phyloP scores from a whole-genome alignment of 805 yeast genomes.

The Saccharomyces kudriavzevii region DNA sequence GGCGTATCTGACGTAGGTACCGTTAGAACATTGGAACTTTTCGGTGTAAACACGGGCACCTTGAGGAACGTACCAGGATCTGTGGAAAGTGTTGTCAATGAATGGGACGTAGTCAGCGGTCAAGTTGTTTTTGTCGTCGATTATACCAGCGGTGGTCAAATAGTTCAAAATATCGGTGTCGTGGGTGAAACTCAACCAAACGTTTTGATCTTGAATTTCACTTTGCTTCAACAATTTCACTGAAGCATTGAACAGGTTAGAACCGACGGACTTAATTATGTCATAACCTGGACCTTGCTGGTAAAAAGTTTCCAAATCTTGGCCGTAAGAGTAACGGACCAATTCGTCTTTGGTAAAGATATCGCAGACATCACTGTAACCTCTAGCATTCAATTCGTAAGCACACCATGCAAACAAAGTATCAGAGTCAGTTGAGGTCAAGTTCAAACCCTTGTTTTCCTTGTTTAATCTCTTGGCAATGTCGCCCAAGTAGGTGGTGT shows the following conservation, averaged over 20 bases:
- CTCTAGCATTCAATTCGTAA: slow-evolving; percentile 63
- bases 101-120: slow-evolving; percentile 40
- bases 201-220: slow-evolving; percentile 41
- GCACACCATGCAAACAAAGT: slow-evolving; percentile 59
- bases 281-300: slow-evolving; percentile 59
- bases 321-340: slow-evolving; percentile 50
- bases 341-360: slow-evolving; percentile 63
- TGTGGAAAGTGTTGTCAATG: slow-evolving; percentile 38
- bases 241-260: slow-evolving; percentile 46
- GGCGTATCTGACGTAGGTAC: slow-evolving; percentile 39
- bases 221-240: slow-evolving; percentile 42
- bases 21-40: slow-evolving; percentile 36
- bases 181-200: slow-evolving; percentile 57
- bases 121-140: slow-evolving; percentile 31
- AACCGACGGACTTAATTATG: slow-evolving; percentile 50
- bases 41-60: slow-evolving; percentile 48
- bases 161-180: slow-evolving; percentile 41
- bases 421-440: slow-evolving; percentile 46
- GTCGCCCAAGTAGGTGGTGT: slow-evolving; percentile 35
- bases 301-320: slow-evolving; percentile 54
- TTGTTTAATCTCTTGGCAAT: slow-evolving; percentile 46
- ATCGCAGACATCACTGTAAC: slow-evolving; percentile 58
- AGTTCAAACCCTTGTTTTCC: slow-evolving; percentile 45
- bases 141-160: slow-evolving; percentile 56
- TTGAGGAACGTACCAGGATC: slow-evolving; percentile 47